These are phyloP conservation scores for Coemansia sp. DNA, from an alignment of 192 early-diverging fungal species.

Conservation along the genomic window DNA sequence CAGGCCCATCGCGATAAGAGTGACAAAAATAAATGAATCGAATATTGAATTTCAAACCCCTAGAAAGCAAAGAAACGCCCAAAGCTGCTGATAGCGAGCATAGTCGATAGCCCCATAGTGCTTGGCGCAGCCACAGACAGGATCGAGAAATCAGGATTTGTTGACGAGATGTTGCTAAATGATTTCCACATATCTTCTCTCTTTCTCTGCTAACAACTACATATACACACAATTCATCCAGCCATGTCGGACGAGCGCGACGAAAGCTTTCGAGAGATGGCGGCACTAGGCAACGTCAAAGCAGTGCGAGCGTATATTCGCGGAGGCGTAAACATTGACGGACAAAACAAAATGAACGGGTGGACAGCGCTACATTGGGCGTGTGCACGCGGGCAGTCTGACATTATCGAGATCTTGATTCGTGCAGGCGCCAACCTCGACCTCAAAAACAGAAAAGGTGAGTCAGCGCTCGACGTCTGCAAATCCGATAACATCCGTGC, in stretches of 20 bases:
- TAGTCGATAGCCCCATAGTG: background rate
- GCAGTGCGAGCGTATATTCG: conserved; percentile 66
- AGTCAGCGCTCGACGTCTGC: conserved; percentile 66
- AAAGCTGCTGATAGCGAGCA: background rate
- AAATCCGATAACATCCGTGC: conserved; percentile 52
- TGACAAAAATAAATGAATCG: background rate
- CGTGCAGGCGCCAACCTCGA: conserved; percentile 63
- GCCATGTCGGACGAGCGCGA: conserved; percentile 41
- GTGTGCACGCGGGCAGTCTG: conserved; percentile 62
- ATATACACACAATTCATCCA: background rate
- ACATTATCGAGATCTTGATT: conserved; percentile 62
- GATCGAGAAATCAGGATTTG: background rate
- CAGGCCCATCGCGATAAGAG: conserved; percentile 28
- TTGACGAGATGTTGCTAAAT: background rate
- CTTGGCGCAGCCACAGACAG: background rate
- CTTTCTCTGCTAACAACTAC: background rate
- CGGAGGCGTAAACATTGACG: conserved; percentile 67
- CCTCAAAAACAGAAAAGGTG: conserved; percentile 62
- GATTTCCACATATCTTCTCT: background rate
- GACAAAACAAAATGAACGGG: conserved; percentile 72
- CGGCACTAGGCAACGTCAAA: conserved; percentile 73
- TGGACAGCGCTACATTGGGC: conserved; percentile 81
- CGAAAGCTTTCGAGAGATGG: conserved; percentile 53
- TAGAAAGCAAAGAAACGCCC: background rate
- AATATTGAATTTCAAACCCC: background rate